Conservation (phyloP, 495 filamentous ascomycete genomes). For the Extremus antarcticus region DNA sequence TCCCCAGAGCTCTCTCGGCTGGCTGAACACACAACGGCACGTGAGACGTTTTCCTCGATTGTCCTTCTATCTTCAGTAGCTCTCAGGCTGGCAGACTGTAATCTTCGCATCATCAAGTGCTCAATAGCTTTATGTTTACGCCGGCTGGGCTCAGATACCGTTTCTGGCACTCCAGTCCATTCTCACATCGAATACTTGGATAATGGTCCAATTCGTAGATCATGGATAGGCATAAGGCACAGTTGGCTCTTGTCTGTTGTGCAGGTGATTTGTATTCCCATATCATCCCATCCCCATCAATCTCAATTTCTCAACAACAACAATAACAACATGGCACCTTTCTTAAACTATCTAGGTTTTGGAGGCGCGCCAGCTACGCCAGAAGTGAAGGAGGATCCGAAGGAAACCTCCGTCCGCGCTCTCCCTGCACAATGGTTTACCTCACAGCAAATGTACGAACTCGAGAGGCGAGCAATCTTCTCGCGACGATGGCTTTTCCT, state of each 20-base stretch:
- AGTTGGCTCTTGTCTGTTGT: not conserved
- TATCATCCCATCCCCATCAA: not conserved
- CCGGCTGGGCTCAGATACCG: not conserved
- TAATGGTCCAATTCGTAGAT: too few relatives aligned
- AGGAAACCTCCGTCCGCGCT: slow-evolving; percentile 22
- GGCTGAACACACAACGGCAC: too few relatives aligned
- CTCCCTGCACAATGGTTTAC: slow-evolving; percentile 42
- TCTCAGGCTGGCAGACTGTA: not conserved
- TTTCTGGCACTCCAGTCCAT: not conserved
- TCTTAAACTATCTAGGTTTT: not conserved
- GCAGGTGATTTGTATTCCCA: too few relatives aligned
- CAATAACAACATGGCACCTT: not conserved
- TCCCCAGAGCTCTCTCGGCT: too few relatives aligned
- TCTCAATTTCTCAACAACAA: not conserved
- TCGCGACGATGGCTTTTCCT: slow-evolving; percentile 42
- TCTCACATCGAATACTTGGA: not conserved
- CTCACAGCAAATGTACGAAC: slow-evolving; percentile 39
- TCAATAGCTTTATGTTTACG: not conserved
- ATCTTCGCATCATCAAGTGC: not conserved
- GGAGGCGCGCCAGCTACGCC: not conserved
- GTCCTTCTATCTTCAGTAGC: not conserved
- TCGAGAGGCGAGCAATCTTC: slow-evolving; percentile 45
- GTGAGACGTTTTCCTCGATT: too few relatives aligned
- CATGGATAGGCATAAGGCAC: not conserved
- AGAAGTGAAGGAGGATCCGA: not conserved